Evolutionary conservation across 768 basidiomycete genomes (phyloP).

Genomic region (Tephrocybe sp.): DNA sequence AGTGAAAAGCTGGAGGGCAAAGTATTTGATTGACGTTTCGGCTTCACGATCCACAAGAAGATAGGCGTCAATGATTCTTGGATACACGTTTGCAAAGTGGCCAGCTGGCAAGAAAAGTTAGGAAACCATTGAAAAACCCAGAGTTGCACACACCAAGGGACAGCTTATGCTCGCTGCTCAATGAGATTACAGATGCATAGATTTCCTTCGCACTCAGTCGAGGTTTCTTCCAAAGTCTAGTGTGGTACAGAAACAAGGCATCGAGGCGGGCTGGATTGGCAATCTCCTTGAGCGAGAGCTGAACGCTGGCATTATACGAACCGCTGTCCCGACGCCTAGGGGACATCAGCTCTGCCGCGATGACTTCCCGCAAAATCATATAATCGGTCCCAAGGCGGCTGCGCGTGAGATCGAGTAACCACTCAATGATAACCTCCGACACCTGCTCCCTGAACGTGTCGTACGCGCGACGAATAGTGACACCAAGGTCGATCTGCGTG

Average conservation of each 20-base stretch:
- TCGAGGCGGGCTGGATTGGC: conserved; percentile 64
- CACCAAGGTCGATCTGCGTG: conserved; percentile 85
- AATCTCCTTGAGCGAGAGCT: conserved; percentile 37
- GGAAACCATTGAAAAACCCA: background rate
- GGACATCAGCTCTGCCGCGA: conserved; percentile 66
- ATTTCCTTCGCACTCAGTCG: conserved; percentile 79
- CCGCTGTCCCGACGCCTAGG: conserved; percentile 54
- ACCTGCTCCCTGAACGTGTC: conserved; percentile 90
- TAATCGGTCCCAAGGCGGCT: conserved; percentile 67
- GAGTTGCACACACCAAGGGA: conserved; percentile 60
- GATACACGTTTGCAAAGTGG: conserved; percentile 84
- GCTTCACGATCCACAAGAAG: conserved; percentile 91
- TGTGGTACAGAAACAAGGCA: conserved; percentile 77
- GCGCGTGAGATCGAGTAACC: conserved; percentile 79
- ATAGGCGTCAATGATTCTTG: conserved; percentile 84
- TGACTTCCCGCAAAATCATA: conserved; percentile 65
- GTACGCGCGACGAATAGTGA: conserved; percentile 82
- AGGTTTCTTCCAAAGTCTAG: conserved; percentile 82
- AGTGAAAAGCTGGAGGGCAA: conserved; percentile 90
- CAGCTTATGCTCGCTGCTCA: conserved; percentile 72
- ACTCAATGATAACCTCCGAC: conserved; percentile 79
- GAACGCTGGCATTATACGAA: conserved; percentile 36
- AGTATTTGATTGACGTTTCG: conserved; percentile 93
- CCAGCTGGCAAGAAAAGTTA: conserved; percentile 48
- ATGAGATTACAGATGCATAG: conserved; percentile 69